A percentile compares a stretch with the other conserved stretches of the same genome.
phyloP scores from a whole-genome alignment of 2,329 filamentous ascomycete species.

The Hysterium pulicare region DNA sequence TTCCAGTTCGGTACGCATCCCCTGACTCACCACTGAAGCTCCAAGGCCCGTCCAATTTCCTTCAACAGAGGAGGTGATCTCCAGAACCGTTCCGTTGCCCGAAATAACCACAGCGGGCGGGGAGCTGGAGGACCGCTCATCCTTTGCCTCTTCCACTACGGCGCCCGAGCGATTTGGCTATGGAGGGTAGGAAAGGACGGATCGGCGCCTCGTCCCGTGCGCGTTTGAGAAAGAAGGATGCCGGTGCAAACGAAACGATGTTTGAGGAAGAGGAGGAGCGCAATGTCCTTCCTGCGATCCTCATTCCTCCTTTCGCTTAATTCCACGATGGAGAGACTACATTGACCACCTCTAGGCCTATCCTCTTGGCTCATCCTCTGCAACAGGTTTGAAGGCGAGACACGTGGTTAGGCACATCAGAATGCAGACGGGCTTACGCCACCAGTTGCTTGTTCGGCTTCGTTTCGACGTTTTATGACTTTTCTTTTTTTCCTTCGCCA shows the following conservation, averaged over 20 bases:
- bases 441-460: not conserved
- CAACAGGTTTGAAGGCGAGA: not conserved
- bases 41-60: constrained; percentile 3
- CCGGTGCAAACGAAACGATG: not conserved
- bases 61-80: constrained; percentile 15
- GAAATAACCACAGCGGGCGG: constrained; percentile 12
- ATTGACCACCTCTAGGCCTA: no score
- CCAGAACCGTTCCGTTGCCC: constrained; percentile 18
- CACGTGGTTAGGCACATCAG: not conserved
- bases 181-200: not conserved
- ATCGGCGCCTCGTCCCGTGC: no score
- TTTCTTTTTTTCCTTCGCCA: not conserved
- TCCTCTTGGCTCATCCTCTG: no score
- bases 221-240: no score
- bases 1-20: not conserved
- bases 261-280: not conserved
- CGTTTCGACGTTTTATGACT: not conserved
- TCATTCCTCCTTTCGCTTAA: not conserved
- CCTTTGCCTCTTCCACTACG: constrained; percentile 11
- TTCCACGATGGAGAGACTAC: no score
- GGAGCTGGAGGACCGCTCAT: constrained; percentile 10
- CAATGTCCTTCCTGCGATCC: not conserved
- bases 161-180: constrained; percentile 4
- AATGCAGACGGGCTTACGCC: not conserved
- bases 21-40: not conserved